Evolutionary conservation across 1,284 basidiomycete species (phyloP).

Genomic region (Fomitopsis pinicola): DNA sequence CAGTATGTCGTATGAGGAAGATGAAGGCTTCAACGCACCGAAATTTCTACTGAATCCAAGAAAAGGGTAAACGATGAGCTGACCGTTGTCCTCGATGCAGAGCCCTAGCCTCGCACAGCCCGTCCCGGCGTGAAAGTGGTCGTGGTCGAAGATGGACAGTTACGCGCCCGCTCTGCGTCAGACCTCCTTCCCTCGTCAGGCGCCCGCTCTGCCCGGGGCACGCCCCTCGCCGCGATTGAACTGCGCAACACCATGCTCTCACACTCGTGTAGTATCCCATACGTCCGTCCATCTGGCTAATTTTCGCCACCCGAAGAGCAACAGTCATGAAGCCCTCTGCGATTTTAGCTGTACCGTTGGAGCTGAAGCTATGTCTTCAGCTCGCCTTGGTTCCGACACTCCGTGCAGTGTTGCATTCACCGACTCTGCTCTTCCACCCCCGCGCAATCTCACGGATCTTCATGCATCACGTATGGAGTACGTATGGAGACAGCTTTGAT

Average conservation of each 20-base stretch:
- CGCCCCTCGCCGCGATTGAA: neutral
- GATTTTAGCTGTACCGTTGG: conserved; percentile 35
- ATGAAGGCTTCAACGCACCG: neutral
- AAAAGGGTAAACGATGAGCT: neutral
- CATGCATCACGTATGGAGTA: conserved; percentile 56
- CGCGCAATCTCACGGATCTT: conserved; percentile 46
- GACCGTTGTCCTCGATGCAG: neutral
- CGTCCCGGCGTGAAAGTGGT: neutral
- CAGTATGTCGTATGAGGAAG: neutral
- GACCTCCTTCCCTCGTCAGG: no score
- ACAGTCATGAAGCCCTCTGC: conserved; percentile 40
- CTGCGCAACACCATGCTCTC: neutral
- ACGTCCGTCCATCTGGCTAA: neutral
- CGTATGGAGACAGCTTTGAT: conserved; percentile 48
- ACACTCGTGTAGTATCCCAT: neutral
- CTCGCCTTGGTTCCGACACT: conserved; percentile 47
- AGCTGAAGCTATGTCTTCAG: conserved; percentile 36
- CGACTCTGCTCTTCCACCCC: conserved; percentile 45
- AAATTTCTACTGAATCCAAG: neutral
- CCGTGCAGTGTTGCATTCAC: conserved; percentile 33
- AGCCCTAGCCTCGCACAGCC: neutral
- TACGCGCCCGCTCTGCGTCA: neutral
- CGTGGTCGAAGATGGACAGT: neutral
- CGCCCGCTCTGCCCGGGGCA: no score
- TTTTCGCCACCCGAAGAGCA: neutral